Evolutionary conservation across 1,284 basidiomycete genomes (phyloP).

Genomic region (Mrakiaceae sp.): DNA sequence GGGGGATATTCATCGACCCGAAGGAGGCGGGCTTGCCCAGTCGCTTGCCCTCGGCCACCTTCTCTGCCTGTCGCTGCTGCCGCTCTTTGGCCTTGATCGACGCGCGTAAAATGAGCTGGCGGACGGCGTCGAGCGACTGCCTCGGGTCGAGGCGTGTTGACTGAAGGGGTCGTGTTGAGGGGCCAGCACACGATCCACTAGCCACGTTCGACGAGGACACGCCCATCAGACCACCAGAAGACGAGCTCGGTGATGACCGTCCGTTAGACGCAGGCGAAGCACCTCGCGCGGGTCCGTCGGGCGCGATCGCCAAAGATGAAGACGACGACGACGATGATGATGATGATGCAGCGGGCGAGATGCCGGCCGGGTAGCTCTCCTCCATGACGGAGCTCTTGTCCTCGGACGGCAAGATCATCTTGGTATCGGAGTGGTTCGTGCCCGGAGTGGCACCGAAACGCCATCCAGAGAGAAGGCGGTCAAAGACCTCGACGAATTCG

Average conservation of each 20-base stretch:
- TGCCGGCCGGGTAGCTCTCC: background rate
- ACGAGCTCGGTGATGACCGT: background rate
- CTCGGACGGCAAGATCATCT: conserved; percentile 21
- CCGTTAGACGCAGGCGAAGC: background rate
- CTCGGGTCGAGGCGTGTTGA: background rate
- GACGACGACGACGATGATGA: background rate
- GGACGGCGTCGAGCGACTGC: conserved; percentile 44
- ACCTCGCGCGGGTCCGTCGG: background rate
- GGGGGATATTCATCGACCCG: conserved; percentile 57
- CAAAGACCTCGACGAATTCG: conserved; percentile 66
- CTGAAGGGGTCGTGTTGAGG: background rate
- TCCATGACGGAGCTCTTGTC: background rate
- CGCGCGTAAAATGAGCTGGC: conserved; percentile 58
- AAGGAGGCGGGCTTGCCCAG: conserved; percentile 43
- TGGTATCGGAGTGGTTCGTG: conserved; percentile 15
- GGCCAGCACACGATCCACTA: background rate
- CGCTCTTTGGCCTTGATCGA: conserved; percentile 34
- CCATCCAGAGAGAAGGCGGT: conserved; percentile 62
- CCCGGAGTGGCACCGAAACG: conserved; percentile 36
- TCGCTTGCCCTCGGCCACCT: conserved; percentile 42
- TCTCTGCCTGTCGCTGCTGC: conserved; percentile 46
- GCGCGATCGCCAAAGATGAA: background rate
- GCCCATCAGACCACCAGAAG: background rate
- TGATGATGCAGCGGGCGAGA: background rate
- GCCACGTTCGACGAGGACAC: background rate